Evolutionary conservation across 208 protist genomes (phyloP).

Genomic region (Lotmaria passim): DNA sequence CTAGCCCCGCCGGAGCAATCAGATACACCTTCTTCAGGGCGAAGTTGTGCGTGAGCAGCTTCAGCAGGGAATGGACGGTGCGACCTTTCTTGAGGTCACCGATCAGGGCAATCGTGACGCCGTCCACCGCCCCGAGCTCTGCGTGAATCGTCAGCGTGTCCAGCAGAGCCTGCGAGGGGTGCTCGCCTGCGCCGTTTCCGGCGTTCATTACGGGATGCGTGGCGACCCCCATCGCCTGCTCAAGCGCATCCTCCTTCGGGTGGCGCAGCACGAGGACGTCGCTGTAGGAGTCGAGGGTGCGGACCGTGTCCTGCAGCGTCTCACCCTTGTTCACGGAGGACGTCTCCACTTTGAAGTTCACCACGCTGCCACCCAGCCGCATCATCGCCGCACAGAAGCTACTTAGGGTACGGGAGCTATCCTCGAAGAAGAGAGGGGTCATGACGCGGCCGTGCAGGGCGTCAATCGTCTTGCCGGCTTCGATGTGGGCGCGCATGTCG

Average conservation of each 20-base stretch:
- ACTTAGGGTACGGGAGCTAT: conserved; percentile 77
- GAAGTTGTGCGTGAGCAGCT: conserved; percentile 92
- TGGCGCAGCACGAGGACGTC: conserved; percentile 97
- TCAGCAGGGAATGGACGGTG: conserved; percentile 96
- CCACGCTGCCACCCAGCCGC: conserved; percentile 77
- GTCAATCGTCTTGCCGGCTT: conserved; percentile 57
- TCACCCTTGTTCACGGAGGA: conserved; percentile 89
- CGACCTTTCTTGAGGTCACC: conserved; percentile 98
- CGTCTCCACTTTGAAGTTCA: conserved; percentile 83
- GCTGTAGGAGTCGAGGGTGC: conserved; percentile 87
- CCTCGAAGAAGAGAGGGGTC: conserved; percentile 89
- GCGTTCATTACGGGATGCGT: conserved; percentile 95
- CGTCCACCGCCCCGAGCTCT: conserved; percentile 92
- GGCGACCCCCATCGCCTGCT: conserved; percentile 59
- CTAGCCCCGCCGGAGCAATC: conserved; percentile 86
- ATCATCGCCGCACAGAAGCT: conserved; percentile 88
- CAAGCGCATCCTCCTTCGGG: conserved; percentile 87
- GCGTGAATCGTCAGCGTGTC: conserved; percentile 97
- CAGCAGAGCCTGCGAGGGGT: conserved; percentile 98
- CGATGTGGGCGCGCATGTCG: conserved; percentile 49
- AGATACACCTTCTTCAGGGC: conserved; percentile 85
- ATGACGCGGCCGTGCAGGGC: conserved; percentile 77
- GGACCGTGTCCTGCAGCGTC: conserved; percentile 85
- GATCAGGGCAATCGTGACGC: conserved; percentile 94
- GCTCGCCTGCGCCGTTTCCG: conserved; percentile 97